Evolutionary conservation across 768 basidiomycete species (phyloP).

Genomic region (Paxillus ammoniavirescens): DNA sequence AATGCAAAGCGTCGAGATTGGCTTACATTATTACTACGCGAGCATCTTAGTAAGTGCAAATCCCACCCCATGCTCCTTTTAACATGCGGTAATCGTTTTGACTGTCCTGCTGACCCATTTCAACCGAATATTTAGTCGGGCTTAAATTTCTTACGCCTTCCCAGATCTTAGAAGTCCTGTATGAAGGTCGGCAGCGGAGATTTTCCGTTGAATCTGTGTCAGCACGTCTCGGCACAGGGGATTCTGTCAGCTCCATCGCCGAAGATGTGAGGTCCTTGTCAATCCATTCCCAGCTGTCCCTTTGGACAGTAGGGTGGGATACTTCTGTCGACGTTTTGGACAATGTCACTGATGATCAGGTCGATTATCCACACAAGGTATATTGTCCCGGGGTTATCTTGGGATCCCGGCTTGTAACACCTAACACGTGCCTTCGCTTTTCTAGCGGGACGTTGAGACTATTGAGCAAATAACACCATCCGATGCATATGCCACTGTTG

Average conservation of each 20-base stretch:
- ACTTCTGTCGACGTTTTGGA: conserved; percentile 47
- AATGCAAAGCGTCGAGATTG: conserved; percentile 54
- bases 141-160: conserved; percentile 62
- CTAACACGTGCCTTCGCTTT: conserved; percentile 15
- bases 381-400: conserved; percentile 10
- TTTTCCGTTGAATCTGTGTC: conserved; percentile 56
- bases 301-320: conserved; percentile 74
- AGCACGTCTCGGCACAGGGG: conserved; percentile 18
- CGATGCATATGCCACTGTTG: conserved; percentile 79
- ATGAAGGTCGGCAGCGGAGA: conserved; percentile 57
- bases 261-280: conserved; percentile 44
- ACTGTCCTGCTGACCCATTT: conserved; percentile 5
- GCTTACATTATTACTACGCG: conserved; percentile 64
- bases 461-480: conserved; percentile 40
- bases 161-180: conserved; percentile 61
- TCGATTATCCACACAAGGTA: conserved; percentile 34
- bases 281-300: conserved; percentile 35
- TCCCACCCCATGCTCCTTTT: not conserved
- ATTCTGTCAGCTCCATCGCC: conserved; percentile 34
- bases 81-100: not conserved
- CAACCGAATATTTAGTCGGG: conserved; percentile 49
- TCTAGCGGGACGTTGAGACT: conserved; percentile 47
- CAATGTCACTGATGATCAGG: conserved; percentile 25
- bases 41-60: conserved; percentile 56
- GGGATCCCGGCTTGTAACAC: conserved; percentile 5